These are phyloP conservation scores for Larix kaempferi DNA, from an alignment of 75 land plant species.

Conservation along the genomic window DNA sequence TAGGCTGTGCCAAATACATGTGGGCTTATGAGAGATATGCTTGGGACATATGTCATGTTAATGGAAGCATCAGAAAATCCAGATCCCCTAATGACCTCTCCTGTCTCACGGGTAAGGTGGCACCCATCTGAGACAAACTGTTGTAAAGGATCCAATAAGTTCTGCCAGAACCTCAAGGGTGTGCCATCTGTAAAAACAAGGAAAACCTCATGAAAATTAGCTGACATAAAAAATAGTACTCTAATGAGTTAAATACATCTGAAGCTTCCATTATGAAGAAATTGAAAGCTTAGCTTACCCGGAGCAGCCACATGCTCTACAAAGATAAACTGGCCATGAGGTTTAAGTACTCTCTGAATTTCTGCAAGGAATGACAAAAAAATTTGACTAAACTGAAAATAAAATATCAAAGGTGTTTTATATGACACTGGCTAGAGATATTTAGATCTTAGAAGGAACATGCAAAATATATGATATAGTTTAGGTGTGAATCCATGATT, in stretches of 20 bases:
- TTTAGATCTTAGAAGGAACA: no score
- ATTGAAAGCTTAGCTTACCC: constrained; percentile 41
- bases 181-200: constrained; percentile 60
- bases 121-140: constrained; percentile 82
- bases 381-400: neutral
- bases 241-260: neutral
- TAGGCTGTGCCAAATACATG: constrained; percentile 48
- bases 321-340: constrained; percentile 70
- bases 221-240: neutral
- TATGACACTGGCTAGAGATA: no score
- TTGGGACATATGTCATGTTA: constrained; percentile 21
- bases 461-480: no score
- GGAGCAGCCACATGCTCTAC: constrained; percentile 91
- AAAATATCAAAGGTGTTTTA: neutral
- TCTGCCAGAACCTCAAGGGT: constrained; percentile 53
- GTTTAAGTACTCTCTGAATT: constrained; percentile 82
- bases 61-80: constrained; percentile 47
- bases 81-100: constrained; percentile 43
- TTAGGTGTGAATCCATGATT: no score
- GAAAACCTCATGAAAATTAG: neutral
- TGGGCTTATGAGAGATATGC: constrained; percentile 32
- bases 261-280: no score
- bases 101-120: constrained; percentile 72
- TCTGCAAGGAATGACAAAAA: constrained; percentile 37
- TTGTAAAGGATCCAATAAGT: constrained; percentile 72